Conservation (phyloP, 129 eudicot species). For the Centrapalus pauciflorus region DNA sequence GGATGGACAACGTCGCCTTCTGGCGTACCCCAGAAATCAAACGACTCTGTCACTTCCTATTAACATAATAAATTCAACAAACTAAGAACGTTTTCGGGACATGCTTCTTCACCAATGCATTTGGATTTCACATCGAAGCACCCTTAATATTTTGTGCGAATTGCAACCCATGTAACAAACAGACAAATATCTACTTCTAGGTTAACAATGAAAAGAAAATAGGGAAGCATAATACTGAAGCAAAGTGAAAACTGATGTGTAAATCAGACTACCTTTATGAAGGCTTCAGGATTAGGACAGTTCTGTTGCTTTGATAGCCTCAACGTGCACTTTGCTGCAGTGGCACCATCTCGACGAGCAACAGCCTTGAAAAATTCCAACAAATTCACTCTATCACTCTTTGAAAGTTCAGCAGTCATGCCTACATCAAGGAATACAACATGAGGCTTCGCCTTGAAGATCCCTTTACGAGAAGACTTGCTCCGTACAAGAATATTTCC, state of each 20-base stretch:
- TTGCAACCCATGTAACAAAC: no score
- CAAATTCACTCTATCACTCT: slow-evolving; percentile 52
- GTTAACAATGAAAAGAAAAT: no score
- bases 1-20: slow-evolving; percentile 94
- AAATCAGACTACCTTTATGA: slow-evolving; percentile 46
- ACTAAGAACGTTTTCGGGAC: no score
- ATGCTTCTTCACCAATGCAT: no score
- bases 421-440: slow-evolving; percentile 88
- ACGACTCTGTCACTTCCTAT: slow-evolving; percentile 84
- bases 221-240: no score
- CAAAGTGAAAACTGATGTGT: no score
- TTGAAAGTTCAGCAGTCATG: slow-evolving; percentile 93
- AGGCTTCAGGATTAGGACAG: slow-evolving; percentile 83
- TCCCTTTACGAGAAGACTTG: slow-evolving; percentile 53
- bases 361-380: slow-evolving; percentile 84
- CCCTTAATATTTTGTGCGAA: no score
- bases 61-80: no score
- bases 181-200: no score
- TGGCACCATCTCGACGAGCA: slow-evolving; percentile 85
- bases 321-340: slow-evolving; percentile 72
- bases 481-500: slow-evolving; percentile 90
- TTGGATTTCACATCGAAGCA: no score
- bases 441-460: slow-evolving; percentile 84
- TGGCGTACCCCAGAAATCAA: slow-evolving; percentile 90
- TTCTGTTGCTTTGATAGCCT: slow-evolving; percentile 76